A percentile compares a stretch with the other conserved stretches of the same genome.
Evolutionary conservation across 768 basidiomycete genomes (phyloP).

Genomic region (Russula vinacea): DNA sequence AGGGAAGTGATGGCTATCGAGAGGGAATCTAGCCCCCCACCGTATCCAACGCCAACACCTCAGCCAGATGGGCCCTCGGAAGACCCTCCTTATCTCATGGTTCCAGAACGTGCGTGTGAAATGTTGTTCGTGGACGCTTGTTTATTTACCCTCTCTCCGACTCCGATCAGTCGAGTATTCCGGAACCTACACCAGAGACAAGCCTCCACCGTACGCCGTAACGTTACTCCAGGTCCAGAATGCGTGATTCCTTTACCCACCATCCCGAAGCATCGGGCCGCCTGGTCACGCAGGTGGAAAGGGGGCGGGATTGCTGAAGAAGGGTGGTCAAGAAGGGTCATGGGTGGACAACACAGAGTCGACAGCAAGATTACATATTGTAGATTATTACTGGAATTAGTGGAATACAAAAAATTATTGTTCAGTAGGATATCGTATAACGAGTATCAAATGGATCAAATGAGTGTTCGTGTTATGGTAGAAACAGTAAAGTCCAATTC

Average conservation of each 20-base stretch:
- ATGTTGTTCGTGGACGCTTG: background rate
- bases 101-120: conserved; percentile 7
- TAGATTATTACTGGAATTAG: too few relatives aligned
- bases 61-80: background rate
- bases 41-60: background rate
- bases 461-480: too few relatives aligned
- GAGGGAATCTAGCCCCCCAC: background rate
- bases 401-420: too few relatives aligned
- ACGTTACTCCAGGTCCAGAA: conserved; percentile 12
- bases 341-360: too few relatives aligned
- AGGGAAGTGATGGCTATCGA: background rate
- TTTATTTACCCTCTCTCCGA: background rate
- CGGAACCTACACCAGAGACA: conserved; percentile 2
- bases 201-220: conserved; percentile 3
- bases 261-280: too few relatives aligned
- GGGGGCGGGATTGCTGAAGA: too few relatives aligned
- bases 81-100: background rate
- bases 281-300: too few relatives aligned
- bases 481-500: too few relatives aligned
- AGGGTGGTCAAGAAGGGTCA: too few relatives aligned
- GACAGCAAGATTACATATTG: too few relatives aligned
- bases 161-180: conserved; percentile 2
- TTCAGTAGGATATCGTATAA: too few relatives aligned
- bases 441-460: too few relatives aligned
- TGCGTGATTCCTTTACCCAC: background rate